phyloP scores from a whole-genome alignment of 2,329 filamentous ascomycete species.

The Curvularia verruculosa region DNA sequence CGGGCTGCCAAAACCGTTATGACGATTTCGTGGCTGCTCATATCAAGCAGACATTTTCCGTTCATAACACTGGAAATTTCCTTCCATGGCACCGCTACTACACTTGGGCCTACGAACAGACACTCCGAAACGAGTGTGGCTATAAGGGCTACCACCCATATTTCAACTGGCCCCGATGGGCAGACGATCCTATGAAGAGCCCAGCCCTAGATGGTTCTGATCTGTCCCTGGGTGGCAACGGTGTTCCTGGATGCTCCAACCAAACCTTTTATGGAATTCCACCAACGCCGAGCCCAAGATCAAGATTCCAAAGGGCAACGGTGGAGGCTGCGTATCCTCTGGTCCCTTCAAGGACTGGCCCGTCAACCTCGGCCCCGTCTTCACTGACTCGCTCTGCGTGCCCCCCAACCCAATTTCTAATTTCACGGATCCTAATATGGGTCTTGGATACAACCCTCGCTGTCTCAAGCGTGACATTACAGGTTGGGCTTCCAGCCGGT shows the following conservation, averaged over 20 bases:
- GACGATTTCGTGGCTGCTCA: constrained; percentile 43
- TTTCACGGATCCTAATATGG: constrained; percentile 33
- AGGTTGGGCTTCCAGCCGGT: constrained; percentile 30
- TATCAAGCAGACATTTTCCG: constrained; percentile 37
- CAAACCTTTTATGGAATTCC: constrained; percentile 34
- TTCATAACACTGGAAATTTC: constrained; percentile 40
- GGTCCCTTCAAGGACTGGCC: constrained; percentile 58
- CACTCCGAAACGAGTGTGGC: constrained; percentile 36
- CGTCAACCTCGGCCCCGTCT: constrained; percentile 57
- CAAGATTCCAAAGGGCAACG: constrained; percentile 56
- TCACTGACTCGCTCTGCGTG: constrained; percentile 41
- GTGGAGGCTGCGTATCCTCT: constrained; percentile 60
- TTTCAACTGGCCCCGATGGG: constrained; percentile 40
- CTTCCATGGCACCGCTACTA: constrained; percentile 39
- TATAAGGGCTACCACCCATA: constrained; percentile 42
- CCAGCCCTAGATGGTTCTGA: constrained; percentile 62
- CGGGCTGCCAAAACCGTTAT: constrained; percentile 38
- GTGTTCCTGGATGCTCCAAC: constrained; percentile 38
- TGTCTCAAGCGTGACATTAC: constrained; percentile 49
- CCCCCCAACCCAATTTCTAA: constrained; percentile 36
- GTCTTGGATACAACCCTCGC: constrained; percentile 40
- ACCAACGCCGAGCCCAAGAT: constrained; percentile 31
- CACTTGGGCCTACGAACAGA: constrained; percentile 38
- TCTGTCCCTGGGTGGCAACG: constrained; percentile 55
- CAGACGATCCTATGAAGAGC: constrained; percentile 47